These are phyloP conservation scores for Rhodofomes roseus DNA, from an alignment of 1,284 basidiomycete species.

Conservation along the genomic window DNA sequence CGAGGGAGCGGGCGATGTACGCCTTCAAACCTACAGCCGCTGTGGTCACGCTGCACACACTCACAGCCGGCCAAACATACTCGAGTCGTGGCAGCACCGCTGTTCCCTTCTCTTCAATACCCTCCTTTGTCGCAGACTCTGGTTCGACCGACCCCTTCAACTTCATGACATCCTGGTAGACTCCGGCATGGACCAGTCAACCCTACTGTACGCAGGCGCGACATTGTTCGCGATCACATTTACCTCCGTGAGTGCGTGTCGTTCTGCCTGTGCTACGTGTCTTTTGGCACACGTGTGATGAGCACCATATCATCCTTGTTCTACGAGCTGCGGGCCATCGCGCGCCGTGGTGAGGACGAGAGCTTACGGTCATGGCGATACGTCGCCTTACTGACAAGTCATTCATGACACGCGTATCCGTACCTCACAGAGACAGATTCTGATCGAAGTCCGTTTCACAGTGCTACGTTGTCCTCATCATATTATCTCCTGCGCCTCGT, in stretches of 20 bases:
- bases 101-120: background rate
- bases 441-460: conserved; percentile 27
- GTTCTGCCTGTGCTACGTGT: background rate
- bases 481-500: conserved; percentile 68
- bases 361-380: conserved; percentile 42
- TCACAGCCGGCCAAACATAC: background rate
- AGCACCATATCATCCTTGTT: conserved; percentile 83
- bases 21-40: background rate
- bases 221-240: conserved; percentile 20
- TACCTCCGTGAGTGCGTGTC: conserved; percentile 21
- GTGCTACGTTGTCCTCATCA: conserved; percentile 59
- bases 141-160: background rate
- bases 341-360: conserved; percentile 68
- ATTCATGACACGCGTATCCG: conserved; percentile 7
- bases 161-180: background rate
- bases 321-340: conserved; percentile 68
- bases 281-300: conserved; percentile 42
- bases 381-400: conserved; percentile 33
- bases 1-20: background rate
- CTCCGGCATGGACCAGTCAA: conserved; percentile 19
- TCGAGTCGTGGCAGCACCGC: background rate
- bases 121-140: background rate
- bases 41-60: background rate
- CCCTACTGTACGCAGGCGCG: conserved; percentile 19
- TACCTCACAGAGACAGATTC: conserved; percentile 14